These are phyloP conservation scores for Naumovozyma castellii DNA, from an alignment of 805 yeast genomes.

Conservation along the genomic window DNA sequence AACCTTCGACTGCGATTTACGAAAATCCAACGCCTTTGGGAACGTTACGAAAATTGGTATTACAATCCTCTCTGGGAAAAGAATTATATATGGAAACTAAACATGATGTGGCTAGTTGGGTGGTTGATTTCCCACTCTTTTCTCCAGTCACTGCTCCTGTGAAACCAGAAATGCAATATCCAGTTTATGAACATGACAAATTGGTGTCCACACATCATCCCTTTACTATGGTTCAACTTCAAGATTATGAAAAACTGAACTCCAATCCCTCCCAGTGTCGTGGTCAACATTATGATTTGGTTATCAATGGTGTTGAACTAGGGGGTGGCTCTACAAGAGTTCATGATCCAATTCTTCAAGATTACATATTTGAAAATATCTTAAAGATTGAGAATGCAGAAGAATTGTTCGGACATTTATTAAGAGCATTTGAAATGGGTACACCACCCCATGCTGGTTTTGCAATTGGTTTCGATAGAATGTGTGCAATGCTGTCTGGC, in stretches of 20 bases:
- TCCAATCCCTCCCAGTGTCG: slow-evolving; percentile 51
- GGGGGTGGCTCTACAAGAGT: slow-evolving; percentile 98
- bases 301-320: slow-evolving; percentile 85
- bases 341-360: slow-evolving; percentile 75
- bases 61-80: slow-evolving; percentile 39
- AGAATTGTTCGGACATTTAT: slow-evolving; percentile 71
- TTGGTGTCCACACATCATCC: slow-evolving; percentile 89
- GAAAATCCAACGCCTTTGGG: slow-evolving; percentile 97
- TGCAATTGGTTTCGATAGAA: slow-evolving; percentile 89
- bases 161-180: slow-evolving; percentile 34
- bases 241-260: slow-evolving; percentile 49
- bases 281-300: slow-evolving; percentile 93
- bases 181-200: slow-evolving; percentile 42
- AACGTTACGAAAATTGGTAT: slow-evolving; percentile 65
- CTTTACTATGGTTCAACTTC: slow-evolving; percentile 79
- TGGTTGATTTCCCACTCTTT: slow-evolving; percentile 86
- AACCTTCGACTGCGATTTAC: slow-evolving; percentile 45
- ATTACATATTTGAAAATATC: slow-evolving; percentile 56
- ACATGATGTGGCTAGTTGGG: slow-evolving; percentile 60
- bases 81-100: slow-evolving; percentile 15
- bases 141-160: slow-evolving; percentile 50
- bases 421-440: slow-evolving; percentile 74
- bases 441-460: slow-evolving; percentile 99
- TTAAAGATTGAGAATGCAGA: slow-evolving; percentile 52
- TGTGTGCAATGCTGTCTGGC: slow-evolving; percentile 85